Percentiles rank a stretch among this genome's conserved stretches.
Evolutionary conservation across 176 grass and related monocot species (phyloP).

Genomic region (Hordeum marinum): DNA sequence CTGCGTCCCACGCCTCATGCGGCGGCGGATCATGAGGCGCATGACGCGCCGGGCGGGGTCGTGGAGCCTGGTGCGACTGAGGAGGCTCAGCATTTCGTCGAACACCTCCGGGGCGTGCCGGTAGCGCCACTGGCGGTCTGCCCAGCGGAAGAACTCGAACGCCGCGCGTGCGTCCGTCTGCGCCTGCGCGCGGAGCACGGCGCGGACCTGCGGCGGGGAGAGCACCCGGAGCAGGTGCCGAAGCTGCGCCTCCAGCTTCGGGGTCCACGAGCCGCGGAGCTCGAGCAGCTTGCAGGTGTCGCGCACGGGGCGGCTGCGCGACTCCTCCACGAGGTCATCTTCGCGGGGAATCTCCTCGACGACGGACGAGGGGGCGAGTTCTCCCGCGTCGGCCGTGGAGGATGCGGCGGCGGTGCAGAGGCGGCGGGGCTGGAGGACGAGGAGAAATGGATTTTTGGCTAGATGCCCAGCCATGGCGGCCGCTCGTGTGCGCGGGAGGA

Average conservation of each 20-base stretch:
- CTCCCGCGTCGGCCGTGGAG: background rate
- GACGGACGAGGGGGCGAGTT: background rate
- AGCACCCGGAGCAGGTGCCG: conserved; percentile 59
- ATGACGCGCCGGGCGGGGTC: conserved; percentile 65
- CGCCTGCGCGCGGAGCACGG: conserved; percentile 61
- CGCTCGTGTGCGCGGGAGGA: background rate
- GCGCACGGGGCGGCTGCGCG: conserved; percentile 56
- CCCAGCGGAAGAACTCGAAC: conserved; percentile 81
- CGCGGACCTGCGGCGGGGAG: conserved; percentile 52
- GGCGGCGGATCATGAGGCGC: conserved; percentile 75
- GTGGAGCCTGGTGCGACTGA: conserved; percentile 78
- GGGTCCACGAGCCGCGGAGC: conserved; percentile 57
- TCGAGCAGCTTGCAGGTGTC: conserved; percentile 63
- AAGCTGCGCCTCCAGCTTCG: conserved; percentile 70
- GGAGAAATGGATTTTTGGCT: background rate
- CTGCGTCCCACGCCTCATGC: conserved; percentile 33
- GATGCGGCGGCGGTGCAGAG: conserved; percentile 13
- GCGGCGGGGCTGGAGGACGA: background rate
- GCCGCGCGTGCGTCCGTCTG: conserved; percentile 52
- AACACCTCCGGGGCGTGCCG: conserved; percentile 77
- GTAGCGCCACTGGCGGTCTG: conserved; percentile 81
- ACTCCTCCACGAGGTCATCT: conserved; percentile 40
- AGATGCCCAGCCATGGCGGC: conserved; percentile 16
- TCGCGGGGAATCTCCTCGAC: background rate
- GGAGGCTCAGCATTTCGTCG: conserved; percentile 70